phyloP scores from a whole-genome alignment of 352 stramenopile species.

The Hyaloperonospora brassicae region DNA sequence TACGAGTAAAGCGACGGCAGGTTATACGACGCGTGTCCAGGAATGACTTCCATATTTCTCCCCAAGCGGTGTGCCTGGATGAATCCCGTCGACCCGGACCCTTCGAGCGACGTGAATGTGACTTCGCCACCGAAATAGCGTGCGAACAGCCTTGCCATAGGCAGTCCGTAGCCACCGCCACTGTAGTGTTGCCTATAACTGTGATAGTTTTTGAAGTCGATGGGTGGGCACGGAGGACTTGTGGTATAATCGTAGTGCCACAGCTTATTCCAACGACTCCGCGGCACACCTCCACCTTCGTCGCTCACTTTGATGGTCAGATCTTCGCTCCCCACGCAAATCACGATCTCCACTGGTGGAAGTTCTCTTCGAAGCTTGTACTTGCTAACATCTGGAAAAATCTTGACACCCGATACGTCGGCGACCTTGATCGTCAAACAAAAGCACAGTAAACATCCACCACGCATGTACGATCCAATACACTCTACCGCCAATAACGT shows the following conservation, averaged over 20 bases:
- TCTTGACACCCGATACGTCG: conserved; percentile 57
- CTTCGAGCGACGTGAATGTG: conserved; percentile 97
- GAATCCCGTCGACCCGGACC: conserved; percentile 93
- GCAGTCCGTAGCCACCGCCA: conserved; percentile 93
- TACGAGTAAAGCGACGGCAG: conserved; percentile 33
- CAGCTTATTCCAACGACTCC: conserved; percentile 94
- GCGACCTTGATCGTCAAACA: conserved; percentile 17
- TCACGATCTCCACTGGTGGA: conserved; percentile 95
- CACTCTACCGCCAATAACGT: neutral
- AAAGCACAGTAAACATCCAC: no score
- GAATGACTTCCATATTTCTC: conserved; percentile 66
- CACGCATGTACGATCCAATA: no score
- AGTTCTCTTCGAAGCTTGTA: conserved; percentile 47
- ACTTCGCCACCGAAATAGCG: conserved; percentile 98
- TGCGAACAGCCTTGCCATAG: conserved; percentile 89
- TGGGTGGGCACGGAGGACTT: conserved; percentile 53
- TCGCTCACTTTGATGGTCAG: conserved; percentile 98
- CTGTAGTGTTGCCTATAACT: conserved; percentile 85
- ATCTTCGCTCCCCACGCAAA: conserved; percentile 93
- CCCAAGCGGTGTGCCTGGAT: conserved; percentile 73
- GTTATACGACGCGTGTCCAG: conserved; percentile 41
- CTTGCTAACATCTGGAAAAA: conserved; percentile 72
- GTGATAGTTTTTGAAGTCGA: conserved; percentile 57
- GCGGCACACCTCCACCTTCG: conserved; percentile 95
- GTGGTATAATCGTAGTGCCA: conserved; percentile 99